phyloP scores from a whole-genome alignment of 2,329 filamentous ascomycete genomes.

The Blastomyces parvus region DNA sequence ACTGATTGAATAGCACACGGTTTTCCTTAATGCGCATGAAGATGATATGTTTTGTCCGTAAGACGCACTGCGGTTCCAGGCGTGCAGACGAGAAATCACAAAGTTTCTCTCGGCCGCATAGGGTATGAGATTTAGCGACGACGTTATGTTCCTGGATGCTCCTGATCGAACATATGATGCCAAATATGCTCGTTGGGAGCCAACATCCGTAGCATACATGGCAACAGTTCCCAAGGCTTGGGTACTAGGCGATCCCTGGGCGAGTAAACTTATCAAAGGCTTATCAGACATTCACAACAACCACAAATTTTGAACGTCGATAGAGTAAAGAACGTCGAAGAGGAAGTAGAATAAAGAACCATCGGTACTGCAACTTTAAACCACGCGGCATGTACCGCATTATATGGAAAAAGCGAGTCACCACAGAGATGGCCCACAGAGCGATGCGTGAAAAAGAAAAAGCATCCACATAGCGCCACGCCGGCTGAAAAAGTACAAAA shows the following conservation, averaged over 20 bases:
- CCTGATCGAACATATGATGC: neutral
- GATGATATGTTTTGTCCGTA: neutral
- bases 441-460: neutral
- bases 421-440: neutral
- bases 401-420: neutral
- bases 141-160: neutral
- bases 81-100: neutral
- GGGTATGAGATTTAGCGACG: neutral
- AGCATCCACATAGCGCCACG: neutral
- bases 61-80: neutral
- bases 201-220: neutral
- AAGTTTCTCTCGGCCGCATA: neutral
- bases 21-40: neutral
- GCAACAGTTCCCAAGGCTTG: neutral
- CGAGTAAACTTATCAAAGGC: neutral
- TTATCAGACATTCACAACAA: neutral
- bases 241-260: neutral
- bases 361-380: neutral
- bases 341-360: neutral
- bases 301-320: neutral
- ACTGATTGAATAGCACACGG: neutral
- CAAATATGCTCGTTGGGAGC: neutral
- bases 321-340: neutral
- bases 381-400: neutral
- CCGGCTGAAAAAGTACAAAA: neutral